Evolutionary conservation across 2,329 filamentous ascomycete species (phyloP).

Genomic region (Ophiostoma himal-ulmi): DNA sequence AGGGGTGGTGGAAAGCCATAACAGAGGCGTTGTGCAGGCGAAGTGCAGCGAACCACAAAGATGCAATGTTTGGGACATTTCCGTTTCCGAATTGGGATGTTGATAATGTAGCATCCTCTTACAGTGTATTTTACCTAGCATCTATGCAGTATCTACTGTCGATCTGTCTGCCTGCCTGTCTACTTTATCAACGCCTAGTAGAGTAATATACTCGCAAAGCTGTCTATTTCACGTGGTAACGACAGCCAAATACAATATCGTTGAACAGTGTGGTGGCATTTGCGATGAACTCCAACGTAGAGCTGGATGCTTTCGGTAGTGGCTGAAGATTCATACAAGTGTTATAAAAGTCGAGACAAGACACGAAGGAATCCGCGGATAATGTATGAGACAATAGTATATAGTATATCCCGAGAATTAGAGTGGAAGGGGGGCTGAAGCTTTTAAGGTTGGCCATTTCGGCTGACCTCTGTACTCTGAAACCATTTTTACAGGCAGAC

Average conservation of each 20-base stretch:
- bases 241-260: neutral
- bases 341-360: neutral
- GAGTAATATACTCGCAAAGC: neutral
- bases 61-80: neutral
- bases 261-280: neutral
- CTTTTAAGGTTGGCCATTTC: neutral
- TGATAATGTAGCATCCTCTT: neutral
- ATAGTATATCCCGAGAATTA: neutral
- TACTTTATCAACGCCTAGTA: neutral
- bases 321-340: neutral
- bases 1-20: neutral
- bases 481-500: neutral
- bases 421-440: neutral
- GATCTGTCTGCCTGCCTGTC: neutral
- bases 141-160: neutral
- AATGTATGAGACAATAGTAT: neutral
- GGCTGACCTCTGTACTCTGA: neutral
- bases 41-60: neutral
- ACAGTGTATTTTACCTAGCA: neutral
- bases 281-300: neutral
- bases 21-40: neutral
- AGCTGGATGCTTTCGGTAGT: neutral
- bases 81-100: slow-evolving; percentile 1
- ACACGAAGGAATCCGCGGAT: neutral
- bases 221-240: slow-evolving; percentile 8